Base-by-base conservation (phyloP, 257 asterid genomes). In the Solanum lycopersicoides region DNA sequence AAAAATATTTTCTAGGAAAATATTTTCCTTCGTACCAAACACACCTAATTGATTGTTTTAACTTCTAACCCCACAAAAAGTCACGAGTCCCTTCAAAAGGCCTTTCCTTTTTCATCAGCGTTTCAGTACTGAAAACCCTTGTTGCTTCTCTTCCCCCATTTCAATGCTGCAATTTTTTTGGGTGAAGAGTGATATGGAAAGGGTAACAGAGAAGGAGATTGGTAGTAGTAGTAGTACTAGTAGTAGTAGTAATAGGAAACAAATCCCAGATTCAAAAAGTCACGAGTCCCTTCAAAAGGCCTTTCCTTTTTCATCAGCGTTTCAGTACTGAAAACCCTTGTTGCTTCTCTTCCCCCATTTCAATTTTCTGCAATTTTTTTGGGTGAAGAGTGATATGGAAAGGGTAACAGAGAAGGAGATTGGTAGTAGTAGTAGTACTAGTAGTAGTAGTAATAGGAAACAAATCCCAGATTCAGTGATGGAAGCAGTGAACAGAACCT, bases 401-500 rank as follows among this genome's bases (percentile, higher is more conserved):
- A 53, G 30, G 23, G 71, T 12, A 30, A 34, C 15, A 3, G 50
- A 60, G 73, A 77, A 32, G 15, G 84, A 42, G 28, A 34, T 76
- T 30, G 68, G 90, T 18, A 50, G 84, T 44, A 53, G 79, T 53
- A 93, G 94, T 73, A 69, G 35, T 63, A 63, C 3, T 25, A 25
- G 11, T 12, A 88, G 90, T 35, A 83, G 69, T 23, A 84, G 80
- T 47, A 84, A 91, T 83, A 86, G 83, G 47, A 91, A 88, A 73
- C 86, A 93, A 45, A 89, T 97, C 56, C 99, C 99, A 63, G 97
- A 93, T 73, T 88, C 94, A 83, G 96, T 95, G 16, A 89, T 91
- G 94, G 96, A 92, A 86, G 98, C 99, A 20, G 90, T 97, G 91
- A 92, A 86, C 84, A 91, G 95, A 94, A 97, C 98, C 80, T 87